Base-by-base conservation (phyloP, 371 early-diverging fungal genomes). In the Modicella reniformis region DNA sequence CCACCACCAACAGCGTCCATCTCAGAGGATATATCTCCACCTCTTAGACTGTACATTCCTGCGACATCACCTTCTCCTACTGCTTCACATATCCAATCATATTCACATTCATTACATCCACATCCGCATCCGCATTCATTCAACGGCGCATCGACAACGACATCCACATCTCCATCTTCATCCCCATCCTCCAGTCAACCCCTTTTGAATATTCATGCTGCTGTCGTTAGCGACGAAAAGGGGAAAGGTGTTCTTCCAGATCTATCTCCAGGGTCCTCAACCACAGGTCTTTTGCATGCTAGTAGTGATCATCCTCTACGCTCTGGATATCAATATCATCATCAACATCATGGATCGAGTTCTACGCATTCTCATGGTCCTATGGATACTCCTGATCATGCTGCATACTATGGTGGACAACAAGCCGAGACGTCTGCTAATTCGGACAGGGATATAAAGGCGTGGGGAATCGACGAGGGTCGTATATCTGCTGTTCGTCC, bases 241-340 rank as follows among this genome's bases (percentile, higher is more conserved):
- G n/a, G n/a, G n/a, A n/a, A n/a, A n/a, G n/a, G n/a, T n/a, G n/a
- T 37, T 40, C 59, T 23, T 28, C 1, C 44, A 3, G 37, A 47
- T 13, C 21, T 60, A 26, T 44, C 51, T 32, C 44, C 60, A 30
- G 67, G 41, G 23, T 59, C 67, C 21, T 67, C 60, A 0, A 44
- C 53, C 21, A 59, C 55, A 6, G 21, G 53, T 13, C 37, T 40
- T 1, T 19, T 52, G 33, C 32, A 58, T 30, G 9, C 50, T 8
- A 21, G 30, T 19, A 17, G 37, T 17, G n/a, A 33, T 40, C 25
- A 21, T 0, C 34, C 51, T 12, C n/a, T n/a, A n/a, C 13, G 23
- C 2, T 32, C 51, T 32, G 50, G 9, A 29, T 29, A 29, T 29
- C 49, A 29, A 17, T 34, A 23, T 59, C 47, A n/a, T 37, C 51